These are phyloP conservation scores for Venturia oleaginea DNA, from an alignment of 2,329 filamentous ascomycete species.

Conservation along the genomic window DNA sequence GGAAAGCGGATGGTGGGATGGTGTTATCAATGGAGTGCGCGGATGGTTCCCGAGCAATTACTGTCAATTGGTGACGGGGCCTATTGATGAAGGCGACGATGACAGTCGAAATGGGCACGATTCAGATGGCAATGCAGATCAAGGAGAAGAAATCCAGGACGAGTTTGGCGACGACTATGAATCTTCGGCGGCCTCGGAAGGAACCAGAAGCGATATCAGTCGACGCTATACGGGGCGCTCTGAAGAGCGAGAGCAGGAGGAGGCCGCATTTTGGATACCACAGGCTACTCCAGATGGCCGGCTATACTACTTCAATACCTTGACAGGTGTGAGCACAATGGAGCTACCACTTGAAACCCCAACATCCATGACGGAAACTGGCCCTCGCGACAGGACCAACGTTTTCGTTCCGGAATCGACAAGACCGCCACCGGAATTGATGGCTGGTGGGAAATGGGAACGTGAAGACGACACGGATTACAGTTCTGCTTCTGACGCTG, in stretches of 20 bases:
- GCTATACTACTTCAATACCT: slow-evolving; percentile 95
- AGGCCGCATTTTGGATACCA: slow-evolving; percentile 96
- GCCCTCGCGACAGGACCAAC: slow-evolving; percentile 81
- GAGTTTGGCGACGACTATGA: slow-evolving; percentile 61
- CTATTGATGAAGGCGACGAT: slow-evolving; percentile 60
- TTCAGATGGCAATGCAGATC: slow-evolving; percentile 45
- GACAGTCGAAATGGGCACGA: slow-evolving; percentile 50
- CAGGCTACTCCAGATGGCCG: slow-evolving; percentile 90
- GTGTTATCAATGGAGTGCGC: slow-evolving; percentile 89
- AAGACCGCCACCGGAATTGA: slow-evolving; percentile 79
- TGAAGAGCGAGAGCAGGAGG: slow-evolving; percentile 60
- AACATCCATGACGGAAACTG: slow-evolving; percentile 67
- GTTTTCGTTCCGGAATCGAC: slow-evolving; percentile 84
- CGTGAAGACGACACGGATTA: slow-evolving; percentile 89
- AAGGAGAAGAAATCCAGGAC: slow-evolving; percentile 49
- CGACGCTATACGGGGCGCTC: slow-evolving; percentile 43
- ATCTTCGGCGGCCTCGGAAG: slow-evolving; percentile 13
- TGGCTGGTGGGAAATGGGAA: slow-evolving; percentile 65
- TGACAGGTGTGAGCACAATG: slow-evolving; percentile 90
- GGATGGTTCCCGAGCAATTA: slow-evolving; percentile 99
- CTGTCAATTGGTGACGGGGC: slow-evolving; percentile 73
- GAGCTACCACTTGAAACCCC: slow-evolving; percentile 91
- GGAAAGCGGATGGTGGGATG: slow-evolving; percentile 99
- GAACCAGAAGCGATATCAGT: slow-evolving; percentile 13
- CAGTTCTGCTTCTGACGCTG: slow-evolving; percentile 70